Conservation (phyloP, 2,329 filamentous ascomycete genomes). For the Talaromyces amestolkiae region DNA sequence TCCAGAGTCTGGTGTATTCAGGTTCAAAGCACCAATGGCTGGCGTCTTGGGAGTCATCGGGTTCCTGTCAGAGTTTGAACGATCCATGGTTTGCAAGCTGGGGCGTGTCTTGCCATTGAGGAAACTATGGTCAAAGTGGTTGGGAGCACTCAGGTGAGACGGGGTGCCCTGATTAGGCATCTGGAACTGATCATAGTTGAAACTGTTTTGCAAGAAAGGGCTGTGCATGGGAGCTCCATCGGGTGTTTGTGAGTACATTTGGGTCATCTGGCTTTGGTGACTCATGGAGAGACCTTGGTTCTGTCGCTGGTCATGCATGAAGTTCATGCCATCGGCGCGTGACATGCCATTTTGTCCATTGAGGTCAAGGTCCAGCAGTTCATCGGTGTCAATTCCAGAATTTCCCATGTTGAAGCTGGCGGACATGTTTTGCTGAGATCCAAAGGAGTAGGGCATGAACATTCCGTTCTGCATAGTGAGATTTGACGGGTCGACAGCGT, state of each 20-base stretch:
- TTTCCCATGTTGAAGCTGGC: slow-evolving; percentile 75
- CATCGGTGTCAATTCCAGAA: slow-evolving; percentile 81
- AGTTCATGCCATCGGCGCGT: slow-evolving; percentile 36
- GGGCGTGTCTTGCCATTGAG: slow-evolving; percentile 58
- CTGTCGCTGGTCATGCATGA: slow-evolving; percentile 54
- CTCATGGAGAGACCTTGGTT: slow-evolving; percentile 56
- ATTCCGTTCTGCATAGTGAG: slow-evolving; percentile 64
- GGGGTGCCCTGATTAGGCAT: slow-evolving; percentile 53
- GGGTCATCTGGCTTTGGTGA: slow-evolving; percentile 65
- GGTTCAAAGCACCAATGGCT: slow-evolving; percentile 68
- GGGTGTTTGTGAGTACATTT: slow-evolving; percentile 84
- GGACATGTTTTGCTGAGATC: slow-evolving; percentile 62
- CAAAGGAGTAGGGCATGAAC: slow-evolving; percentile 58
- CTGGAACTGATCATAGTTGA: slow-evolving; percentile 74
- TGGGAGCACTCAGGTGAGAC: slow-evolving; percentile 39
- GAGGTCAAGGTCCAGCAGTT: slow-evolving; percentile 67
- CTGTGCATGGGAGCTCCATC: slow-evolving; percentile 91
- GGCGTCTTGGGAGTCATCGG: slow-evolving; percentile 87
- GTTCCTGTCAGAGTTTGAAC: slow-evolving; percentile 72
- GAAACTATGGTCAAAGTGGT: slow-evolving; percentile 55
- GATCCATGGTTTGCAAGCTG: slow-evolving; percentile 64
- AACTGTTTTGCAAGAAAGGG: slow-evolving; percentile 72
- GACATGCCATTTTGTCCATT: slow-evolving; percentile 40
- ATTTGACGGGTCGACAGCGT: slow-evolving; percentile 78
- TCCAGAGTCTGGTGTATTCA: slow-evolving; percentile 68